Evolutionary conservation across 1,284 basidiomycete species (phyloP).

Genomic region (Irpex sp.): DNA sequence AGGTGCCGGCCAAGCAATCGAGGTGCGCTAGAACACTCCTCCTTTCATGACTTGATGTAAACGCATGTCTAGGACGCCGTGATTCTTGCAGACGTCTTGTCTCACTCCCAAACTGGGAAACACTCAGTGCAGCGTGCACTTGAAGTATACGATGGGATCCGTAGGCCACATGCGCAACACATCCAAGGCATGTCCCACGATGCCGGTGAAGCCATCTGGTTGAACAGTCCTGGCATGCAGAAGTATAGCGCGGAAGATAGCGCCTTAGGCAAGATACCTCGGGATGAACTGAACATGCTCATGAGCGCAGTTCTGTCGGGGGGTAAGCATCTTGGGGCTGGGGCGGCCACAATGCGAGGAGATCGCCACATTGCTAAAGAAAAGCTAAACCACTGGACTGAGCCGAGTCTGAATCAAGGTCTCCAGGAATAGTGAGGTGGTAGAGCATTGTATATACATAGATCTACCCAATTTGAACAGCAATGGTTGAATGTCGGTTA

Average conservation of each 20-base stretch:
- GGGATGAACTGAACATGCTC: background rate
- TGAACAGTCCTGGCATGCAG: background rate
- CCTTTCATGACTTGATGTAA: background rate
- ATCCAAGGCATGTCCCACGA: background rate
- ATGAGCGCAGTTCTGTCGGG: background rate
- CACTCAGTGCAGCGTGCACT: conserved; percentile 8
- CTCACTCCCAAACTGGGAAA: background rate
- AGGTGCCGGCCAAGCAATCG: conserved; percentile 23
- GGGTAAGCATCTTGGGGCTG: background rate
- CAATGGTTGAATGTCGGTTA: too few species aligned
- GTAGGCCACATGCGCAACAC: conserved; percentile 14
- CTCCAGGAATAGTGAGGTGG: too few species aligned
- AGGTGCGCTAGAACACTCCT: background rate
- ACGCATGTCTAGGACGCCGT: conserved; percentile 7
- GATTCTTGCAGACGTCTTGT: conserved; percentile 15
- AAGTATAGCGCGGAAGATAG: conserved; percentile 2
- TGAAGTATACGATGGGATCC: conserved; percentile 19
- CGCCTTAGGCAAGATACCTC: background rate
- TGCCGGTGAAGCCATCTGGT: background rate
- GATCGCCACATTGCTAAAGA: background rate
- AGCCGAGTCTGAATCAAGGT: too few species aligned
- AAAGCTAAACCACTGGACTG: background rate
- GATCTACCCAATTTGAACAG: too few species aligned
- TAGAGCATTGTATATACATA: too few species aligned
- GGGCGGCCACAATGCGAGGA: background rate